Evolutionary conservation across 257 asterid species (phyloP).

Genomic region (Jacaranda mimosifolia): DNA sequence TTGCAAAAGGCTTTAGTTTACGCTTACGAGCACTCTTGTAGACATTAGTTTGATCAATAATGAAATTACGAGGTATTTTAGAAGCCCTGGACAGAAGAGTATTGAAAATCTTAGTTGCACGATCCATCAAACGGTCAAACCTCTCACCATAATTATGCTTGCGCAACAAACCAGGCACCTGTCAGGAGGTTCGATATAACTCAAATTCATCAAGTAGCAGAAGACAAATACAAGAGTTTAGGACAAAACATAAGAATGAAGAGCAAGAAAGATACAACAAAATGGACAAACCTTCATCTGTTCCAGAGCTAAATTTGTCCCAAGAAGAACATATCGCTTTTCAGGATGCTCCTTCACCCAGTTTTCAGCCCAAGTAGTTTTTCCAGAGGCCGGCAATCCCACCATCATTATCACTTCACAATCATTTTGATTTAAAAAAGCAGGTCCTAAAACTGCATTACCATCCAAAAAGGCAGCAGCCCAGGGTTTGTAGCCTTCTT

Average conservation of each 20-base stretch:
- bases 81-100: constrained; percentile 69
- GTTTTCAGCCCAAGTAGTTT: constrained; percentile 76
- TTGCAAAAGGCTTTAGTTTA: constrained; percentile 61
- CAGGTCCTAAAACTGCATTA: constrained; percentile 53
- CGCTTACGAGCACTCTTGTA: constrained; percentile 63
- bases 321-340: constrained; percentile 67
- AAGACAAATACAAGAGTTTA: background rate
- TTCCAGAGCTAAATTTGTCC: constrained; percentile 61
- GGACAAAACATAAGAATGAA: background rate
- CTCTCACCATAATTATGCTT: constrained; percentile 48
- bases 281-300: constrained; percentile 31
- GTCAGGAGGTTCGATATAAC: constrained; percentile 8
- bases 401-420: constrained; percentile 73
- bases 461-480: constrained; percentile 54
- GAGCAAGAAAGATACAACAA: background rate
- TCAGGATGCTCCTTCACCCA: constrained; percentile 61
- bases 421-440: constrained; percentile 41
- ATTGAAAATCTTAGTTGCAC: constrained; percentile 62
- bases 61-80: constrained; percentile 60
- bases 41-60: constrained; percentile 70
- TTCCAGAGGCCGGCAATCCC: constrained; percentile 76
- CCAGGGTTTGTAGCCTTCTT: constrained; percentile 67
- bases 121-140: constrained; percentile 57
- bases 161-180: constrained; percentile 64
- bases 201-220: constrained; percentile 16